These are phyloP conservation scores for Rhododendron simsii DNA, from an alignment of 148 eudicot genomes.

Conservation along the genomic window DNA sequence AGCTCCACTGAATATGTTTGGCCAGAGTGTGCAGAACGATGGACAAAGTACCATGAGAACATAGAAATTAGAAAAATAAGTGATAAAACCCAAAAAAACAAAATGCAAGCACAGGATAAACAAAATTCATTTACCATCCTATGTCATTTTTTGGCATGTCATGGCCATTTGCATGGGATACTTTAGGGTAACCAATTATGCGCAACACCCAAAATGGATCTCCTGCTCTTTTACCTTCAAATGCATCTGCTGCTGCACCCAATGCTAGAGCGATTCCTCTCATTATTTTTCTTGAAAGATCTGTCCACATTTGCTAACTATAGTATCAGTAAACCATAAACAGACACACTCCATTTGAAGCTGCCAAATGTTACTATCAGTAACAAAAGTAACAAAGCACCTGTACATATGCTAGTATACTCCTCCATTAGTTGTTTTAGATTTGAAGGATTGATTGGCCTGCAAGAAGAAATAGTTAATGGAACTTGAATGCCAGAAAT, in stretches of 20 bases:
- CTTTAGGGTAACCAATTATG: slow-evolving; percentile 78
- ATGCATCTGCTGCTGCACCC: slow-evolving; percentile 54
- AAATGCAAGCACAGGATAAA: neutral
- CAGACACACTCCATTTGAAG: neutral
- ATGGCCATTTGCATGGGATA: slow-evolving; percentile 31
- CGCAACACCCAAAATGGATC: slow-evolving; percentile 97
- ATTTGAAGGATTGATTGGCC: slow-evolving; percentile 74
- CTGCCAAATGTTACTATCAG: neutral
- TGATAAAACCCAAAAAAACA: neutral
- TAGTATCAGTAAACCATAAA: neutral
- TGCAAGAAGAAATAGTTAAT: slow-evolving; percentile 27
- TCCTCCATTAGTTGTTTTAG: slow-evolving; percentile 70
- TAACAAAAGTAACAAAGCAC: slow-evolving; percentile 21
- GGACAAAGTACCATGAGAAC: slow-evolving; percentile 11
- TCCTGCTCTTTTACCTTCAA: slow-evolving; percentile 82
- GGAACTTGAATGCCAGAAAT: slow-evolving; percentile 3
- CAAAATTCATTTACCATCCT: slow-evolving; percentile 56
- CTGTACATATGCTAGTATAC: slow-evolving; percentile 71
- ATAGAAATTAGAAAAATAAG: neutral
- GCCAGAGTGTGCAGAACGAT: slow-evolving; percentile 15
- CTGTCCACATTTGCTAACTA: slow-evolving; percentile 32
- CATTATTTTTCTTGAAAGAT: slow-evolving; percentile 81
- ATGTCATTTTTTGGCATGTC: slow-evolving; percentile 46
- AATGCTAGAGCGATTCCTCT: slow-evolving; percentile 84
- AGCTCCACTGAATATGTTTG: slow-evolving; percentile 64